A percentile compares a stretch with the other conserved stretches of the same genome.
Evolutionary conservation across 1,284 basidiomycete genomes (phyloP).

Genomic region (Boletus smithii): DNA sequence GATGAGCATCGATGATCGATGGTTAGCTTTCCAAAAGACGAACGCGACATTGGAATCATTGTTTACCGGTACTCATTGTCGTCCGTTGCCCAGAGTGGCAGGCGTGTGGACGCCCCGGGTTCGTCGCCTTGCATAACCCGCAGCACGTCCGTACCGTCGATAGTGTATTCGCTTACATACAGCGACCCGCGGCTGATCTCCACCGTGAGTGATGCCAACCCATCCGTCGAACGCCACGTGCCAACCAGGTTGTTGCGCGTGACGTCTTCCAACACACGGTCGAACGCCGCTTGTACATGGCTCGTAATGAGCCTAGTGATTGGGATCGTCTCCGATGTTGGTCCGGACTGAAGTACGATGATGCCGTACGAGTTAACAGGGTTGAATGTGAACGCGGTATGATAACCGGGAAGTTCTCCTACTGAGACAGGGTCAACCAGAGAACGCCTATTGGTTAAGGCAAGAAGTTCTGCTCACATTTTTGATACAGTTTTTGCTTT

Average conservation of each 20-base stretch:
- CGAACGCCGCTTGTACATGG: constrained; percentile 42
- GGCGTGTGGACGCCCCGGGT: constrained; percentile 1
- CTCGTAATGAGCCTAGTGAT: constrained; percentile 40
- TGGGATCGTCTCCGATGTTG: constrained; percentile 35
- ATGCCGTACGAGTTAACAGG: constrained; percentile 47
- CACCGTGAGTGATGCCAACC: constrained; percentile 10
- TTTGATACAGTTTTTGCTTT: constrained; percentile 39
- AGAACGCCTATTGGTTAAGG: background rate
- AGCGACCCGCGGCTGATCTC: constrained; percentile 23
- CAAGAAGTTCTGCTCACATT: constrained; percentile 18
- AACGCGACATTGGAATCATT: background rate
- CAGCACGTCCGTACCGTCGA: constrained; percentile 24
- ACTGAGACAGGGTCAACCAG: constrained; percentile 30
- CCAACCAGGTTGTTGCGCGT: constrained; percentile 14
- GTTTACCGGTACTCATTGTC: constrained; percentile 21
- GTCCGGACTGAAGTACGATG: constrained; percentile 44
- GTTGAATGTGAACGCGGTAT: constrained; percentile 43
- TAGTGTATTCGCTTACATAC: constrained; percentile 21
- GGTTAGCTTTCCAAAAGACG: background rate
- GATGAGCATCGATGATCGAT: no score
- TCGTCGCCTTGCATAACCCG: constrained; percentile 16
- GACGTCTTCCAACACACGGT: constrained; percentile 32
- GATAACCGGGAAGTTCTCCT: constrained; percentile 44
- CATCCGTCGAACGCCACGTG: constrained; percentile 20
- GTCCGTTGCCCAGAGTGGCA: constrained; percentile 20